Conservation (phyloP, 805 yeast species). For the Starmerella khaoyaiensis region DNA sequence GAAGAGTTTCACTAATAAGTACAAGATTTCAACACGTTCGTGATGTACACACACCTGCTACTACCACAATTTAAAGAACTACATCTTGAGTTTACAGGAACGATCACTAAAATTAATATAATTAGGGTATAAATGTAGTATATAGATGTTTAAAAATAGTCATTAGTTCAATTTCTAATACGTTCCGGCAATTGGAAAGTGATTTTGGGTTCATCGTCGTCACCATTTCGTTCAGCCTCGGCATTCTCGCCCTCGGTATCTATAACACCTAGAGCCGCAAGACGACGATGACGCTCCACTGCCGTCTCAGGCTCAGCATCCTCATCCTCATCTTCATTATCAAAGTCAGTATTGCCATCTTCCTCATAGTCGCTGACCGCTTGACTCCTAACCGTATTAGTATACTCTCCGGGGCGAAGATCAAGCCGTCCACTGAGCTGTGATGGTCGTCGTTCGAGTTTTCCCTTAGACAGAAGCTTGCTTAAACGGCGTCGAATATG, state of each 20-base stretch:
- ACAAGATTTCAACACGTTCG: too few relatives aligned
- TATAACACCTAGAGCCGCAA: constrained; percentile 31
- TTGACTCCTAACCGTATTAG: constrained; percentile 6
- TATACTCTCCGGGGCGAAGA: constrained; percentile 1
- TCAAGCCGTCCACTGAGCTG: not conserved
- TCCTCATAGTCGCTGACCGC: constrained; percentile 16
- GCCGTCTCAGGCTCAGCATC: constrained; percentile 41
- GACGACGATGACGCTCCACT: constrained; percentile 51
- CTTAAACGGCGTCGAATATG: constrained; percentile 15
- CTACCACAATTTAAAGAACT: too few relatives aligned
- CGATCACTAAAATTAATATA: too few relatives aligned
- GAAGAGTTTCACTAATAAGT: too few relatives aligned
- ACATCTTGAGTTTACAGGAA: too few relatives aligned
- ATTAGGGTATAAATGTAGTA: too few relatives aligned
- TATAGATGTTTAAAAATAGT: too few relatives aligned
- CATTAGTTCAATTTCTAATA: too few relatives aligned
- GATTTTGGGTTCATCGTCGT: constrained; percentile 17
- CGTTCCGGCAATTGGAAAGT: constrained; percentile 17
- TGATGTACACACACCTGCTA: too few relatives aligned
- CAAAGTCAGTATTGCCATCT: constrained; percentile 25
- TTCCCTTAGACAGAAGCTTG: constrained; percentile 12
- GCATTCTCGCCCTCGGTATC: constrained; percentile 22
- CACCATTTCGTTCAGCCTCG: constrained; percentile 5
- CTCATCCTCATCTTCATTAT: constrained; percentile 23
- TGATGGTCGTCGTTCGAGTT: constrained; percentile 15